Evolutionary conservation across 352 stramenopile species (phyloP).

Genomic region (Aphanomyces euteiches): DNA sequence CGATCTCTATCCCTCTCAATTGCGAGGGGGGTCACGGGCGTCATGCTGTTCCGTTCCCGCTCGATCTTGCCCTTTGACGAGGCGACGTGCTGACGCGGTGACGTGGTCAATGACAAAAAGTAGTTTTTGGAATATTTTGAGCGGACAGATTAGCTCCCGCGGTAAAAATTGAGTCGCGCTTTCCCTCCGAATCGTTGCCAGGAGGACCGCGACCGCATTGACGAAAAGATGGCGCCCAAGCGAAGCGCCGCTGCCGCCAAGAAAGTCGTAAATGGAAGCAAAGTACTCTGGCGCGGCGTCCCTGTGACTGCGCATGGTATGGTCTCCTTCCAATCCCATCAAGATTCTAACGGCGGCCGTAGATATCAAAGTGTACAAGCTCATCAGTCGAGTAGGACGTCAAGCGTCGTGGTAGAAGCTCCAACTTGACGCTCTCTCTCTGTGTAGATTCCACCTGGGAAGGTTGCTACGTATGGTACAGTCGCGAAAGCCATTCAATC

Average conservation of each 20-base stretch:
- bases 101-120: too few relatives aligned
- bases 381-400: conserved; percentile 58
- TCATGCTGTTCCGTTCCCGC: too few relatives aligned
- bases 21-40: too few relatives aligned
- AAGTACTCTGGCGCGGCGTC: conserved; percentile 49
- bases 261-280: background rate
- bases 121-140: too few relatives aligned
- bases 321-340: background rate
- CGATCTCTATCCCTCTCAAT: too few relatives aligned
- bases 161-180: too few relatives aligned
- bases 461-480: conserved; percentile 75
- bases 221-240: background rate
- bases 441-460: conserved; percentile 61
- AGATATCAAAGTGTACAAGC: conserved; percentile 77
- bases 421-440: background rate
- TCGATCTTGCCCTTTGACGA: too few relatives aligned
- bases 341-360: background rate
- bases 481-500: conserved; percentile 59
- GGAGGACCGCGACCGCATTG: background rate
- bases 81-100: too few relatives aligned
- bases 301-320: conserved; percentile 71
- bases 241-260: background rate
- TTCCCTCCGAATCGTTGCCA: background rate
- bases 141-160: too few relatives aligned
- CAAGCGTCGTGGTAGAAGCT: background rate